These are phyloP conservation scores for Lolium perenne DNA, from an alignment of 176 grass and related monocot genomes.

Conservation along the genomic window DNA sequence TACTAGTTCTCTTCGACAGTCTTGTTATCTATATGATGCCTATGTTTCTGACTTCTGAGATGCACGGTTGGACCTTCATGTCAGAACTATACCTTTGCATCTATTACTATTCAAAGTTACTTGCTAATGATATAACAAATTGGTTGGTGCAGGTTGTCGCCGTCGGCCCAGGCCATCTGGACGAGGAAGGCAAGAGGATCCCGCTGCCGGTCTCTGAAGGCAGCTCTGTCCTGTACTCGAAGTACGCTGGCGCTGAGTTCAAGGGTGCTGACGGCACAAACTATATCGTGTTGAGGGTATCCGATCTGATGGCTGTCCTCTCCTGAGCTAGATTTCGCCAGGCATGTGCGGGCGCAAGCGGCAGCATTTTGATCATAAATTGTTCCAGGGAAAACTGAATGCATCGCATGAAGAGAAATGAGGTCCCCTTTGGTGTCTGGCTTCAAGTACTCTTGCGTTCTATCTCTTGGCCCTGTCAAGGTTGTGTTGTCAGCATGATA, in stretches of 20 bases:
- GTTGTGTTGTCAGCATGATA: neutral
- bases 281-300: slow-evolving; percentile 64
- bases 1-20: neutral
- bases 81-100: neutral
- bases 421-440: no score
- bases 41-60: slow-evolving; percentile 12
- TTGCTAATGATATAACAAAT: neutral
- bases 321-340: slow-evolving; percentile 38
- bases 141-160: slow-evolving; percentile 55
- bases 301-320: slow-evolving; percentile 81
- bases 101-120: neutral
- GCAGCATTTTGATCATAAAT: neutral
- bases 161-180: slow-evolving; percentile 60
- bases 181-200: slow-evolving; percentile 69
- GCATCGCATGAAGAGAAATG: neutral
- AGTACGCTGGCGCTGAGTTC: slow-evolving; percentile 79
- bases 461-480: neutral
- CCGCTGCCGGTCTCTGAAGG: slow-evolving; percentile 55
- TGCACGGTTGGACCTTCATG: slow-evolving; percentile 21
- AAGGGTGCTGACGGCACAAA: slow-evolving; percentile 63
- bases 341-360: neutral
- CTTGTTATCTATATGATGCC: neutral
- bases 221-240: slow-evolving; percentile 69
- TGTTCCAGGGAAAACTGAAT: neutral
- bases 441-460: neutral